Base-by-base conservation (phyloP, 1,139 yeast species). In the Yarrowia galli region DNA sequence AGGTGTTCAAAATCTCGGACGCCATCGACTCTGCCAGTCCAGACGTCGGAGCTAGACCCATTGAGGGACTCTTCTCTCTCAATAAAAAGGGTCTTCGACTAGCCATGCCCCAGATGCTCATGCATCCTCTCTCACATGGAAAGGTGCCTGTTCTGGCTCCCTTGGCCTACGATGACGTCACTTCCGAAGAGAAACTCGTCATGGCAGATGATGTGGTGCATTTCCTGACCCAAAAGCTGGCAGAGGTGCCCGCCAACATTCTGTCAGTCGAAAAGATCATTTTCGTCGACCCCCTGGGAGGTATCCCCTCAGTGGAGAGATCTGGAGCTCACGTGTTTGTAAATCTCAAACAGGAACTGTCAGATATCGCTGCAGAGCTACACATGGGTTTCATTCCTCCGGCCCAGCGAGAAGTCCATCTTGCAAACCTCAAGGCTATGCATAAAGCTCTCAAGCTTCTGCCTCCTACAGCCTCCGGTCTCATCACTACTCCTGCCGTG, bases 261-360 rank as follows among this genome's bases (percentile, higher is more conserved):
- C 76, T 86, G 13, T 81, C 88, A 0, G 84, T 95, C 40, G 98
- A 95, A 71, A 95, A 95, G 72, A 79, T 95, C 38, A 86, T 95
- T 10, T 86, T 89, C 71, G 80, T 95, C 38, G 98, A 92, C 72
- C 86, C 88, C 0, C 76, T 84, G 16, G 99, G 99, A 1, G 99
- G 99, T 0, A 89, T 92, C 13, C 98, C 98, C 0, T 89, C 96
- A 0, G 81, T 87, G 42, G 97, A 92, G 75, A 81, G 98, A 70
- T 84, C 85, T 68, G 87, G 95, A 4, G 86, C 97, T 28, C 99
- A 95, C 78, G 97, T 95, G 0, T 89, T 89, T 70, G 88, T 95
- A 70, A 95, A 95, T 74, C 79, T 95, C 61, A 84, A 88, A 9
- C 98, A 95, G 76, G 99, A 95, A 74, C 89, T 84, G 73, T 82